Percentiles rank a stretch among this genome's conserved stretches.
phyloP scores from a whole-genome alignment of 305 asterid species.

The Fraxinus xanthoxyloides region DNA sequence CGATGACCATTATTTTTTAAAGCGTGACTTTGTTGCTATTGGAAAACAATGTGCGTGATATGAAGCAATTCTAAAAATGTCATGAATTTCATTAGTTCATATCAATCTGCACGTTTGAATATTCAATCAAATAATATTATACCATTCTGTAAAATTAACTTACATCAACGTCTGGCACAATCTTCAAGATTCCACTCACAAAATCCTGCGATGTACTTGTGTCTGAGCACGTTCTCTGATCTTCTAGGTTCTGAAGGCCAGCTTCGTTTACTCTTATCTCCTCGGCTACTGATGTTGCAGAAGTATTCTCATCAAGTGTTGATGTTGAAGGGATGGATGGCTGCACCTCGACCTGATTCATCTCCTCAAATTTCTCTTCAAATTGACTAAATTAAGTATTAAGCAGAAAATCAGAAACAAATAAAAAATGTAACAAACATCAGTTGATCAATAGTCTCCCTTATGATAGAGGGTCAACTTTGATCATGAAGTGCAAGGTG shows the following conservation, averaged over 20 bases:
- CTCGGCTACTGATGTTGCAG: slow-evolving; percentile 33
- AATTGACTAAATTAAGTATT: background rate
- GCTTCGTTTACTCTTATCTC: slow-evolving; percentile 47
- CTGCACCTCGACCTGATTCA: background rate
- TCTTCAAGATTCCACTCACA: slow-evolving; percentile 76
- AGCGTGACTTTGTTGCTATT: background rate
- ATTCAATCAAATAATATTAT: background rate
- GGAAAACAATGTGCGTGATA: background rate
- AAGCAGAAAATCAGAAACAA: background rate
- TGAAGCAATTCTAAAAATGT: background rate
- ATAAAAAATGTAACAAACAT: background rate
- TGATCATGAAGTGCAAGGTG: background rate
- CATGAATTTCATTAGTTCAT: background rate
- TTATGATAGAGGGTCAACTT: background rate
- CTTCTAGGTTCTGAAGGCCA: slow-evolving; percentile 42
- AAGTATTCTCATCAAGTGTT: background rate
- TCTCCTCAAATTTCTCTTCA: background rate
- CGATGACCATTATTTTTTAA: background rate
- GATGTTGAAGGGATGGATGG: background rate
- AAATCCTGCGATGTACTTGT: slow-evolving; percentile 72
- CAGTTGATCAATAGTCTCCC: background rate
- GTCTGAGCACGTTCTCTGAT: slow-evolving; percentile 50
- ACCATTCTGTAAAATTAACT: slow-evolving; percentile 32
- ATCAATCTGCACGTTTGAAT: background rate
- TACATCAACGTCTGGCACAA: slow-evolving; percentile 85